Evolutionary conservation across 2,329 filamentous ascomycete genomes (phyloP).

Genomic region (Fusarium nisikadoi): DNA sequence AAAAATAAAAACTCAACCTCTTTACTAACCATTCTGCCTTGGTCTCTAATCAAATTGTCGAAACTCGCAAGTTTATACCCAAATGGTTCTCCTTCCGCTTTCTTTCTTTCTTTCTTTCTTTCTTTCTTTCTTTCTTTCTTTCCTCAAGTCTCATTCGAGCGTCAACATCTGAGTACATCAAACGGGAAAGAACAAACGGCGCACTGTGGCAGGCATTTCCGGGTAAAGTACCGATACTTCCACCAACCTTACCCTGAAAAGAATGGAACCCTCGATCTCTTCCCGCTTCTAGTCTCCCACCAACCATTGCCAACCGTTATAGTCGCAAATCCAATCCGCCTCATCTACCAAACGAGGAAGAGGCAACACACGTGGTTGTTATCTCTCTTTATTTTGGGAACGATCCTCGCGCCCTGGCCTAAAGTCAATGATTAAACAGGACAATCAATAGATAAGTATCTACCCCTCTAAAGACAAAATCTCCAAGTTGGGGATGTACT

Average conservation of each 20-base stretch:
- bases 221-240: conserved; percentile 39
- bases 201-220: conserved; percentile 38
- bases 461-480: conserved; percentile 1
- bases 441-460: background rate
- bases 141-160: conserved; percentile 22
- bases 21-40: background rate
- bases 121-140: conserved; percentile 3
- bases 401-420: background rate
- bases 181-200: conserved; percentile 25
- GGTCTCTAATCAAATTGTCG: conserved; percentile 1
- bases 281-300: conserved; percentile 33
- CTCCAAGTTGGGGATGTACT: conserved; percentile 7
- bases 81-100: conserved; percentile 20
- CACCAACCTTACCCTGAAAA: conserved; percentile 23
- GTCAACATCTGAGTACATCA: conserved; percentile 11
- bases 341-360: conserved; percentile 16
- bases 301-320: conserved; percentile 19
- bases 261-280: conserved; percentile 37
- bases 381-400: background rate
- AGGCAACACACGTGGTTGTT: conserved; percentile 12
- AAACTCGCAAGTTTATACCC: conserved; percentile 38
- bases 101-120: conserved; percentile 15
- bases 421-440: conserved; percentile 9
- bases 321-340: conserved; percentile 1
- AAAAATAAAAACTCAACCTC: background rate